Percentiles rank a stretch among this genome's conserved stretches.
These are phyloP conservation scores for Byssoonygena ceratinophila DNA, from an alignment of 2,329 filamentous ascomycete genomes.

Conservation along the genomic window DNA sequence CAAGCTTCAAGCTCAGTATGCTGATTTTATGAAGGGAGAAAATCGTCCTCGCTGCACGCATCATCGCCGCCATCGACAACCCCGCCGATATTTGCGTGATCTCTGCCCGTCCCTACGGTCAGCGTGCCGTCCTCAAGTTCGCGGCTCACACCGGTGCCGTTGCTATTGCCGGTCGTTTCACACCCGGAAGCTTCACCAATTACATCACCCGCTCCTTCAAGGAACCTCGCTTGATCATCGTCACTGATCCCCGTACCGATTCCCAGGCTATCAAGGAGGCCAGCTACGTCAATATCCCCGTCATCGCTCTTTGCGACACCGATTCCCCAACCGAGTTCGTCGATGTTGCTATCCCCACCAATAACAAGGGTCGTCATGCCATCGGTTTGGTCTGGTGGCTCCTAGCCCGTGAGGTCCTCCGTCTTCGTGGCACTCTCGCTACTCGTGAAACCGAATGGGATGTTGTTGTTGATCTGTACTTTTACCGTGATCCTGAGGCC, in stretches of 20 bases:
- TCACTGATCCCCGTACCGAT: slow-evolving; percentile 98
- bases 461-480: slow-evolving; percentile 99
- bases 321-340: slow-evolving; percentile 99
- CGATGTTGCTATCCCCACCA: slow-evolving; percentile 98
- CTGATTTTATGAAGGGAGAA: slow-evolving; percentile 64
- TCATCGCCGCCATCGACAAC: slow-evolving; percentile 99
- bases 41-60: slow-evolving; percentile 95
- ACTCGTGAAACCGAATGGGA: slow-evolving; percentile 97
- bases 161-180: slow-evolving; percentile 98
- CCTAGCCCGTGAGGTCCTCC: slow-evolving; percentile 98
- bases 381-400: slow-evolving; percentile 99
- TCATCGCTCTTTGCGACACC: slow-evolving; percentile 97
- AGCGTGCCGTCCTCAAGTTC: slow-evolving; percentile 99
- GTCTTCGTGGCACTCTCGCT: slow-evolving; percentile 92
- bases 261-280: slow-evolving; percentile 99
- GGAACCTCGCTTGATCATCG: slow-evolving; percentile 98
- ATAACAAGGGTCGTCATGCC: slow-evolving; percentile 99
- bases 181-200: slow-evolving; percentile 99
- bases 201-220: slow-evolving; percentile 99
- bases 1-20: not conserved
- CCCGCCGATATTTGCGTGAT: slow-evolving; percentile 98
- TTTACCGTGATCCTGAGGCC: slow-evolving; percentile 99
- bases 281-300: slow-evolving; percentile 99
- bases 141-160: slow-evolving; percentile 95
- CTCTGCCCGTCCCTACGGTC: slow-evolving; percentile 97